phyloP scores from a whole-genome alignment of 176 grass and related monocot species.

The Echinochloa phyllopogon region DNA sequence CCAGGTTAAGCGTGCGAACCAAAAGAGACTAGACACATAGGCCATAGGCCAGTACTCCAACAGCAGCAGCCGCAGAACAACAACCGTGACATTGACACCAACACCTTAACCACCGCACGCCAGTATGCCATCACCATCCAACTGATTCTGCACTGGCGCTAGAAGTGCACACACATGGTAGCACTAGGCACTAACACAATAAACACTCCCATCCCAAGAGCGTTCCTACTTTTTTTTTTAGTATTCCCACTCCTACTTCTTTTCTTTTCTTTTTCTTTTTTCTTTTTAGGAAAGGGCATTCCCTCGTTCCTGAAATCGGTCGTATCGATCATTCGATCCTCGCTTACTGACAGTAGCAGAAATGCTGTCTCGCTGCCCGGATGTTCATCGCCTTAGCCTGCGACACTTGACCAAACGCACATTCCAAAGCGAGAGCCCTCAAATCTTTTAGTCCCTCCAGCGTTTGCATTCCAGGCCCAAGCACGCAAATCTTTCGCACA shows the following conservation, averaged over 20 bases:
- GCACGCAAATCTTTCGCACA: too few relatives aligned
- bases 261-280: too few relatives aligned
- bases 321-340: not conserved
- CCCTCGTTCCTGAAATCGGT: not conserved
- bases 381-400: not conserved
- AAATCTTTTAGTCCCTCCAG: not conserved
- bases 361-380: not conserved
- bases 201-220: not conserved
- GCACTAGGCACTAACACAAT: not conserved
- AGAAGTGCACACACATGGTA: not conserved
- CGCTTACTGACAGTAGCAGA: not conserved
- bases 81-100: constrained; percentile 24
- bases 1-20: not conserved
- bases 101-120: constrained; percentile 36
- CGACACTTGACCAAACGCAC: too few relatives aligned
- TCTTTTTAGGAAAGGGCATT: too few relatives aligned
- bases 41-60: not conserved
- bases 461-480: too few relatives aligned
- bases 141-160: constrained; percentile 20
- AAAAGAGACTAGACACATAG: not conserved
- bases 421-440: not conserved
- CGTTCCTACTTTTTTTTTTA: not conserved
- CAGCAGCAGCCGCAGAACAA: constrained; percentile 11
- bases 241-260: too few relatives aligned
- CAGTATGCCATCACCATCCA: constrained; percentile 14